Base-by-base conservation (phyloP, 2,329 filamentous ascomycete species). In the Nemania sp. region DNA sequence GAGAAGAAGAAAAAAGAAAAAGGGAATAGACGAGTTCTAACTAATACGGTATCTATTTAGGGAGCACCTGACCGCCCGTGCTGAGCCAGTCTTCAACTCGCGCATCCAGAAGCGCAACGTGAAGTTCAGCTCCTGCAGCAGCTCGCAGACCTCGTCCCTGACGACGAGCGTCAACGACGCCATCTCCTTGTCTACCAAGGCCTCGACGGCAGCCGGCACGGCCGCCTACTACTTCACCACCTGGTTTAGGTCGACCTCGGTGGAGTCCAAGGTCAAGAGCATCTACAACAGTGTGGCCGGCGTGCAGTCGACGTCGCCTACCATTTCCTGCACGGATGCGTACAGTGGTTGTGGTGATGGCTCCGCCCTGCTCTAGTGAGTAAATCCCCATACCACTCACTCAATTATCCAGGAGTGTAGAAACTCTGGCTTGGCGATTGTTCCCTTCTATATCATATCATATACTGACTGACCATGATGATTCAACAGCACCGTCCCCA, bases 101-200 rank as follows among this genome's bases (percentile, higher is more conserved):
- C 65, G 65, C 49, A 62, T 65, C 25, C 53, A 64, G 45, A 65
- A 65, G 65, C 65, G 65, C 17, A 51, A 12, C 51, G 58, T 66
- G 20, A 61, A 52, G 15, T 67, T 48, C 56, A 60, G 55, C 55
- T 57, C 51, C 29, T 67, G 63, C 63, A 58, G 37, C 21, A 35
- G 35, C 42, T 61, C 62, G 12, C 62, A 66, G 56, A 63, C 54
- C 25, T 57, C 63, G 5, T 47, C 54, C 40, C 37, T 65, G 18
- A 32, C 47, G 25, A 64, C 60, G 12, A 48, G 46, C 34, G 63
- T 67, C 34, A 46, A 7, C 13, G 58, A 67, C 43, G 65, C 65
- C 11, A 64, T 67, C 43, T 61, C 62, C 21, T 34, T 67, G 55
- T 52, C 65, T 25, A 52, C 7, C 20, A 52, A 43, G 2, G 65